Evolutionary conservation across 768 basidiomycete species (phyloP), one percentile per base, ranked within the genome.

Genomic region (Panaeolus cyanescens): DNA sequence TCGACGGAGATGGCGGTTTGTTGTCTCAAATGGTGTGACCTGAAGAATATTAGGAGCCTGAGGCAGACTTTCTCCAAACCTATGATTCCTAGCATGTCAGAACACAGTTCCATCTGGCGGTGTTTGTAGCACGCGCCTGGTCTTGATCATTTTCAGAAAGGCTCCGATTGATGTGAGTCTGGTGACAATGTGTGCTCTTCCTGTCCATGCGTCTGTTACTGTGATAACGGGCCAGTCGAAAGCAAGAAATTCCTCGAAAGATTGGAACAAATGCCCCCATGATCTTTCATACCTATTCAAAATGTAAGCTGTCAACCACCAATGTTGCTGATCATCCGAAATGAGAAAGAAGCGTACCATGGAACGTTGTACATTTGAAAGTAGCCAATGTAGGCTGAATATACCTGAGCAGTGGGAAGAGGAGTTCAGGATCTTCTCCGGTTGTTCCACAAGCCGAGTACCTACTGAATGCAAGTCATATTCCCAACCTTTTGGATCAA

Each of bases 221-320:
- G 86, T 86, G 62, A 94, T 88, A 17, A 84, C 86, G 4, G 92
- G 92, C 92, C 92, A 94, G 37, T 89, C 90, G 71, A 93, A 93
- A 12, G 83, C 79, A 33, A 94, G 79, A 72, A 94, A 94, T 30
- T 84, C 85, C 54, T 91, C 89, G 69, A 93, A 93, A 0, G 89
- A 84, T 54, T 87, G 84, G 74, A 94, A 94, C 33, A 89, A 77
- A 54, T 87, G 84, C 3, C 90, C 89, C 92, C 92, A 94, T 28
- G 89, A 83, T 58, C 87, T 83, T 58, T 93, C 91, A 64, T 89
- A 90, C 91, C 91, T 91, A 60, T 28, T 58, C 32, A 58, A 22
- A 28, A 59, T 37, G 22, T 64, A 28, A 31, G 39, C 37, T 30
- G 45, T 54, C 57, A 55, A 62, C 33, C 25, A 50, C 45, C 13